Percentiles rank a stretch among this genome's conserved stretches.
Evolutionary conservation across 1,284 basidiomycete genomes (phyloP).

Genomic region (Leccinum angustisporum): DNA sequence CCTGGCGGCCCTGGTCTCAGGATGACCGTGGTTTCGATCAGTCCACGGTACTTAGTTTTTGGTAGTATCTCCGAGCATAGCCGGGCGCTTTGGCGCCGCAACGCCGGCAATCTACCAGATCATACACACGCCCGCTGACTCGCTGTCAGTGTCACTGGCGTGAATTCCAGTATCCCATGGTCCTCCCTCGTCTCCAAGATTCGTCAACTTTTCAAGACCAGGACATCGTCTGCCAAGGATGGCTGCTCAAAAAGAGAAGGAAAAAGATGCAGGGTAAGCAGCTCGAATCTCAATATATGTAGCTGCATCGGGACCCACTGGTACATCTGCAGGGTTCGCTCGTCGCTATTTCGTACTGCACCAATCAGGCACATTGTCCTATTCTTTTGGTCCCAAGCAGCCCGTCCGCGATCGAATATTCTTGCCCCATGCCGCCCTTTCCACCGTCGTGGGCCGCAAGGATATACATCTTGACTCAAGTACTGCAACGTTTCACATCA

Average conservation of each 20-base stretch:
- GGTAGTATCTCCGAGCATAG: constrained; percentile 14
- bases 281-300: neutral
- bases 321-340: constrained; percentile 63
- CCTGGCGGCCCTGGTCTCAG: neutral
- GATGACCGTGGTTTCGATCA: neutral
- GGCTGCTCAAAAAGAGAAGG: constrained; percentile 79
- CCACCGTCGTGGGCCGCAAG: constrained; percentile 63
- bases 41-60: neutral
- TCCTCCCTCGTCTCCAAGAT: neutral
- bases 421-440: constrained; percentile 70
- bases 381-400: constrained; percentile 72
- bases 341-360: constrained; percentile 74
- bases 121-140: constrained; percentile 8
- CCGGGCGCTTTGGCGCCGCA: constrained; percentile 5
- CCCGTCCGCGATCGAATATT: constrained; percentile 69
- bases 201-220: constrained; percentile 17
- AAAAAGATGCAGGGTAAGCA: constrained; percentile 79
- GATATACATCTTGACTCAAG: constrained; percentile 79
- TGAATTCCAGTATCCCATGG: constrained; percentile 9
- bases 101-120: neutral
- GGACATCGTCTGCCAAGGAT: constrained; percentile 59
- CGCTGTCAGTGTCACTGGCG: neutral
- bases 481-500: constrained; percentile 76
- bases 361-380: constrained; percentile 68
- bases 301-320: constrained; percentile 8